Conservation (phyloP, 768 basidiomycete genomes). For the Agaricus bisporus region DNA sequence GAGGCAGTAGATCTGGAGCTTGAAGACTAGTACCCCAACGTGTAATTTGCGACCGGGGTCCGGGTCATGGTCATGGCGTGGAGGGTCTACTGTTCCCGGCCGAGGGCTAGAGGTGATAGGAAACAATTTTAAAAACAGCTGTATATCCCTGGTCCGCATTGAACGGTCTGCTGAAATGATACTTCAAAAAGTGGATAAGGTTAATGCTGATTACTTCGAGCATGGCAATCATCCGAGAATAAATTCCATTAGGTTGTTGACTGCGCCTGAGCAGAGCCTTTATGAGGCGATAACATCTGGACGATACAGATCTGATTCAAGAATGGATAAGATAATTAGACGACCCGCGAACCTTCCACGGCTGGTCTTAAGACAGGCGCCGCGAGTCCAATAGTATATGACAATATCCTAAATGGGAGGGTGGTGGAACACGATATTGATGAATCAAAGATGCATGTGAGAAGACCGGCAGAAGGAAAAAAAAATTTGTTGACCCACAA, state of each 20-base stretch:
- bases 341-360: conserved; percentile 13
- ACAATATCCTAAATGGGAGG: not conserved
- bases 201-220: conserved; percentile 16
- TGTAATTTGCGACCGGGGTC: conserved; percentile 62
- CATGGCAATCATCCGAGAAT: conserved; percentile 17
- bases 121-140: conserved; percentile 20
- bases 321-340: not conserved
- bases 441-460: conserved; percentile 5
- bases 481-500: conserved; percentile 6
- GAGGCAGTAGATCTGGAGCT: conserved; percentile 45
- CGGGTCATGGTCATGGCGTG: conserved; percentile 64
- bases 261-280: conserved; percentile 32
- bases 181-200: conserved; percentile 12
- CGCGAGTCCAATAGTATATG: not conserved
- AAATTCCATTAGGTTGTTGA: conserved; percentile 32
- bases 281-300: conserved; percentile 9
- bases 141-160: conserved; percentile 3
- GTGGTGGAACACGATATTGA: not conserved
- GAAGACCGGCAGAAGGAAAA: conserved; percentile 5
- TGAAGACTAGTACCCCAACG: conserved; percentile 43
- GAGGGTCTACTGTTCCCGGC: conserved; percentile 49
- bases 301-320: conserved; percentile 1
- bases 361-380: not conserved
- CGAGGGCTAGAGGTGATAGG: conserved; percentile 53
- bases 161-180: conserved; percentile 5